Base-by-base conservation (phyloP, 2,329 filamentous ascomycete species). In the Aspergillus sp. region DNA sequence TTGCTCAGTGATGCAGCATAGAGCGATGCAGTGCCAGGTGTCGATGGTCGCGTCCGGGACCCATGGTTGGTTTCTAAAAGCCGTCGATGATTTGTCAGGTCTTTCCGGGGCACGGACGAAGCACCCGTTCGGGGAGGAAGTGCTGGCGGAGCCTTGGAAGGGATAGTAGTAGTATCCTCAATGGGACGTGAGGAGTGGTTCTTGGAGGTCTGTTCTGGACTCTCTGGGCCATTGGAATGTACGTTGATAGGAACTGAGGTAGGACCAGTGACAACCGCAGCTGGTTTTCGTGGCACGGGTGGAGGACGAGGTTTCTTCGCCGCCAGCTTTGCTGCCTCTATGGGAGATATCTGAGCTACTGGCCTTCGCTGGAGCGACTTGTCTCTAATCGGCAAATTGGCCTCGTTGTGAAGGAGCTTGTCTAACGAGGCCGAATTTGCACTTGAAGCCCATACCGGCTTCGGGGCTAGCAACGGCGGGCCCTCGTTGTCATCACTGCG, bases 1-100 rank as follows among this genome's bases (percentile, higher is more conserved):
- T 59, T 66, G 39, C 66, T 66, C 11, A 67, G 63, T 3, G 69
- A 69, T 44, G 56, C 64, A 5, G 59, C 66, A n/a, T 71, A 71
- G 8, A 68, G 44, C 3, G 71, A 74, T 7, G 64, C 54, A 39
- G 67, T 59, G 56, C 71, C 72, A 1, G 71, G 69, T 44, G 67
- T 71, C 5, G 66, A 67, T 5, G 67, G 42, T 38, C 65, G 65
- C 39, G 61, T 48, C 32, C 66, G 65, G 39, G 54, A 62, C 13
- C 57, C 41, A 19, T 44, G 4, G 41, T 44, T 50, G 8, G 60
- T 60, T 19, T 58, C 53, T 8, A 65, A 39, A 36, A 61, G 56
- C 15, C 38, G 5, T n/a, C 60, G 62, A 30, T 60, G 59, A 32
- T 52, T 57, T 53, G 25, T 51, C 8, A 25, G n/a, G 44, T 60